Conservation (phyloP, 2,329 filamentous ascomycete species). For the Rosellinia necatrix region DNA sequence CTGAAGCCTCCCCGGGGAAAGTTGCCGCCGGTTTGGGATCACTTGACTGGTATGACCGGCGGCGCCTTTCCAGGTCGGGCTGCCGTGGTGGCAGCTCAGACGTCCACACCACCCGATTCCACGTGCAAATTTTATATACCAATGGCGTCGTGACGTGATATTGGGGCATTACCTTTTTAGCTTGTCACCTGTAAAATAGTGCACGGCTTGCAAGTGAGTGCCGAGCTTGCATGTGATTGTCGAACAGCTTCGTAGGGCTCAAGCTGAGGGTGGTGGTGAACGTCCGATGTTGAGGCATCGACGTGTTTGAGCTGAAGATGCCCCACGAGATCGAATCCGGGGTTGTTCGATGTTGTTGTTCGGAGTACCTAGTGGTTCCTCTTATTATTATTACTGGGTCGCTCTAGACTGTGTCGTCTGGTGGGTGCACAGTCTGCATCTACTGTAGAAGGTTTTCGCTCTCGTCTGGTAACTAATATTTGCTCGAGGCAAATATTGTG, state of each 20-base stretch:
- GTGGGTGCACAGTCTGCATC: no score
- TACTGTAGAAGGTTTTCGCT: no score
- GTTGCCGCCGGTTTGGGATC: not conserved
- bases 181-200: not conserved
- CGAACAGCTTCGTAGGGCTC: not conserved
- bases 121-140: constrained; percentile 15
- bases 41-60: not conserved
- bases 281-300: not conserved
- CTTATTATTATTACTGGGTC: not conserved
- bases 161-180: constrained; percentile 5
- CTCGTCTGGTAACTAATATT: no score
- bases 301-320: no score
- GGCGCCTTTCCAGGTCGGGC: constrained; percentile 1
- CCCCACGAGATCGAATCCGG: not conserved
- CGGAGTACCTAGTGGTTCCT: no score
- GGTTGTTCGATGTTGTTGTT: not conserved
- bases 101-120: not conserved
- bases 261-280: not conserved
- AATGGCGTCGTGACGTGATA: constrained; percentile 5
- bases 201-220: constrained; percentile 3
- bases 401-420: not conserved
- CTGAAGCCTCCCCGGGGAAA: no score
- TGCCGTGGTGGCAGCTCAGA: not conserved
- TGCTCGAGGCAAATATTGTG: no score
- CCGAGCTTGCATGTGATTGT: constrained; percentile 24